Evolutionary conservation across 495 filamentous ascomycete species (phyloP), one percentile per base, ranked within the genome.

Genomic region (Aspergillus cristatus): DNA sequence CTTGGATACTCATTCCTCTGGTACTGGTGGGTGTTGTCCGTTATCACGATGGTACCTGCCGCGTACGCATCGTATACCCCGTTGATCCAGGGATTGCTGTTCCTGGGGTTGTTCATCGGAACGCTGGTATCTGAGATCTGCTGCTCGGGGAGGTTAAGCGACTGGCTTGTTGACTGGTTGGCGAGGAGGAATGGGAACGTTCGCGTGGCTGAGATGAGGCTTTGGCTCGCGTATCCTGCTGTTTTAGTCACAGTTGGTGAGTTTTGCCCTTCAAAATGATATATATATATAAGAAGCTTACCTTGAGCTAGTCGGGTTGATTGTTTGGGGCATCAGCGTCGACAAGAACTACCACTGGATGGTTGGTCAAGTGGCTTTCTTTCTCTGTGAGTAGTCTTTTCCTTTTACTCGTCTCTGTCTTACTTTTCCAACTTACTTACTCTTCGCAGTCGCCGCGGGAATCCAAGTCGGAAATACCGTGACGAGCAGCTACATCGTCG

Each of bases 11-110:
- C 57, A 36, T 79, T 79, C 43, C 47, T 62, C 3, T 78, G 71
- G 71, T 79, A 80, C 52, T 79, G 76, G 76, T 80, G 74, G 75
- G 53, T 81, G 8, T 44, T 79, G 6, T 75, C 72, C 0, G 58
- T 80, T 8, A 72, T 80, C 15, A 79, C 77, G 3, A 65, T 75
- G 59, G 55, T 78, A 6, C 77, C 77, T 0, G 60, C 64, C 14
- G 76, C 75, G n/a, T 81, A 81, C 42, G 47, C 51, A 18, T 37
- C 50, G 7, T 76, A 72, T 38, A 47, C 51, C 0, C 69, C 74
- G 4, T 52, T 76, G 11, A 70, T 74, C 18, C 76, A 80, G 44
- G 76, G 77, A 2, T 52, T 81, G 0, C 47, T 79, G 6, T 80
- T 74, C 41, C 34, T 77, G 7, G 76, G 76, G 3, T 53, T 81